Evolutionary conservation across 1,284 basidiomycete genomes (phyloP), one percentile per base, ranked within the genome.

Genomic region (Mycena sp.): DNA sequence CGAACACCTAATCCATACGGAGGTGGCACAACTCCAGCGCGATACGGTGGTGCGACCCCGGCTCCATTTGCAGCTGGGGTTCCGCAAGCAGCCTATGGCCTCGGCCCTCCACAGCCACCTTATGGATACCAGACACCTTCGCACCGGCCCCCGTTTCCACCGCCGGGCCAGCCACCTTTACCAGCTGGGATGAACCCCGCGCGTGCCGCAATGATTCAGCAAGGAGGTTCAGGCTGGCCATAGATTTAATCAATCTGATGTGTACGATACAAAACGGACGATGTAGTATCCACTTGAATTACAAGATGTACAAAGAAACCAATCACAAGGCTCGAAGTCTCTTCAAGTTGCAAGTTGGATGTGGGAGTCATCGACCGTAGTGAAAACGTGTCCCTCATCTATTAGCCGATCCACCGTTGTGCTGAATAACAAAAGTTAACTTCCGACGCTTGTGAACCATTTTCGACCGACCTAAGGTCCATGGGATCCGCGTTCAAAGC

Each of bases 1-100:
- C 83, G 87, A 43, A 92, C 91, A 45, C 91, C 91, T 16, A 93
- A 93, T 69, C 90, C 91, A 1, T 92, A 87, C 61, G 80, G 80
- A 14, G 76, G 73, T 32, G 65, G 68, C 19, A 41, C 61, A 4
- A 70, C 71, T 17, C 71, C 71, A 2, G 63, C 53, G 30, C 60
- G 65, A 52, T 67, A 65, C 29, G 60, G 63, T 16, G 57, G 56
- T 19, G 58, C 61, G n/a, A n/a, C n/a, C n/a, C 57, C 67, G 45
- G 54, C 62, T 58, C 56, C 53, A n/a, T 61, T 59, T 32, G 38
- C 41, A 58, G 49, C 63, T 63, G 29, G 37, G 32, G 56, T 62
- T 37, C 63, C 63, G 51, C 66, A 65, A n/a, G 23, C 64, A 21
- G 54, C 54, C 28, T 63, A 61, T 26, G 60, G 58, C 43, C 26